Conservation (phyloP, 2,329 filamentous ascomycete species). For the Fusarium armeniacum region DNA sequence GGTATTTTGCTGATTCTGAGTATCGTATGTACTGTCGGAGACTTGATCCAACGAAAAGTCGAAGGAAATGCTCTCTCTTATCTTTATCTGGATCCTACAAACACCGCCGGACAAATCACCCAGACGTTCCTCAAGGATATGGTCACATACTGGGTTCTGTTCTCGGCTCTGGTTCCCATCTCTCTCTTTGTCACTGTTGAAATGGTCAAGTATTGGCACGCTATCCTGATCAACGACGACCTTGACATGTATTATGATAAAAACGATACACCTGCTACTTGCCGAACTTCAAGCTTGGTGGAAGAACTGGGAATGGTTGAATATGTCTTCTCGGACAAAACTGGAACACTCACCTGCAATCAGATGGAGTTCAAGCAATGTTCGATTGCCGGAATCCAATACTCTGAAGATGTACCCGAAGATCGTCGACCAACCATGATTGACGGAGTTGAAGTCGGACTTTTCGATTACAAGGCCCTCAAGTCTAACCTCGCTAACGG, state of each 20-base stretch:
- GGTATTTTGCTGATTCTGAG: constrained; percentile 86
- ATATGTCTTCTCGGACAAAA: constrained; percentile 99
- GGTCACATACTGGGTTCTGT: constrained; percentile 98
- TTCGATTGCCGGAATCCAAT: constrained; percentile 92
- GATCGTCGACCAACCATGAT: constrained; percentile 85
- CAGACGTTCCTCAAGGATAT: constrained; percentile 93
- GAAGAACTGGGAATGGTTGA: constrained; percentile 98
- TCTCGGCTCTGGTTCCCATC: constrained; percentile 95
- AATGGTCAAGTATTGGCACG: constrained; percentile 97
- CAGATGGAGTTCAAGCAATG: constrained; percentile 99
- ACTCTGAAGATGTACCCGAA: constrained; percentile 91
- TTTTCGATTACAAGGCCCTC: constrained; percentile 86
- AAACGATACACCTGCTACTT: constrained; percentile 94
- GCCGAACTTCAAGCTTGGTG: constrained; percentile 94
- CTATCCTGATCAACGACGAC: constrained; percentile 97
- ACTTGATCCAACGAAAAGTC: constrained; percentile 82
- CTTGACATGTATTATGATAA: constrained; percentile 98
- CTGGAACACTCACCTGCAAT: constrained; percentile 96
- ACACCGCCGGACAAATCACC: constrained; percentile 68
- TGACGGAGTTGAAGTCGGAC: constrained; percentile 81
- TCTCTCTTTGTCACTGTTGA: constrained; percentile 98
- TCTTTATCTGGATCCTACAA: constrained; percentile 74
- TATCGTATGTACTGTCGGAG: constrained; percentile 90
- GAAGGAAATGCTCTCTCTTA: constrained; percentile 76
- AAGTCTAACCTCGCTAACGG: constrained; percentile 74